Base-by-base conservation (phyloP, 768 basidiomycete species). In the Lactarius indigo region DNA sequence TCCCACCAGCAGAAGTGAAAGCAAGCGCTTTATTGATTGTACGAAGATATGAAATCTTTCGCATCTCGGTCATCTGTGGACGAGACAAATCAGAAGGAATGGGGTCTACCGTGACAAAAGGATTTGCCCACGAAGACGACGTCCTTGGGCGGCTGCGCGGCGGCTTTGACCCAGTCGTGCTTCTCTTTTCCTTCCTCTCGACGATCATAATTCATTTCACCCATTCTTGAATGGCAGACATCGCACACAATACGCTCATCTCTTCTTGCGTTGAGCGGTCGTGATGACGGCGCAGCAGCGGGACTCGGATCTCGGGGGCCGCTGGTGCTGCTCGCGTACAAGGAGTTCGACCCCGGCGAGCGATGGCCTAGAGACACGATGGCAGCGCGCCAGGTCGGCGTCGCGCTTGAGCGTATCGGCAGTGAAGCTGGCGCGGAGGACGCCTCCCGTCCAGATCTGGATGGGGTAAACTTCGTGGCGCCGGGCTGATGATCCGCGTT, bases 171-270 rank as follows among this genome's bases (percentile, higher is more conserved):
- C 6, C 31, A 31, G 3, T 31, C 31, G 31, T 31, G 35, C 9
- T 37, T 37, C 35, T 35, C 35, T 37, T 37, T 37, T 37, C 35
- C 35, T 37, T 37, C 35, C 35, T 37, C 35, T 37, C 35, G 2
- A 37, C 2, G 31, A 37, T 12, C 12, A 37, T 13, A 13, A 37
- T 37, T 4, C 10, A 37, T 12, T 37, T 35, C 12, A 35, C 3
- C 33, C 33, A 1, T 35, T 35, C 47, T 23, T 23, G 47, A 50
- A 93, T 96, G 87, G 91, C 94, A 15, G 94, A 97, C 72, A 91
- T 96, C 7, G 89, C 93, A 1, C 96, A 96, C 79, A 96, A 96
- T n/a, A 94, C 92, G 0, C 77, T 96, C 26, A 75, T 73, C 76
- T 2, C 78, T 95, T 5, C 70, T 87, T 28, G 74, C 77, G 4